A percentile compares a stretch with the other conserved stretches of the same genome.
phyloP scores from a whole-genome alignment of 495 filamentous ascomycete genomes.

The Cenococcum geophilum region DNA sequence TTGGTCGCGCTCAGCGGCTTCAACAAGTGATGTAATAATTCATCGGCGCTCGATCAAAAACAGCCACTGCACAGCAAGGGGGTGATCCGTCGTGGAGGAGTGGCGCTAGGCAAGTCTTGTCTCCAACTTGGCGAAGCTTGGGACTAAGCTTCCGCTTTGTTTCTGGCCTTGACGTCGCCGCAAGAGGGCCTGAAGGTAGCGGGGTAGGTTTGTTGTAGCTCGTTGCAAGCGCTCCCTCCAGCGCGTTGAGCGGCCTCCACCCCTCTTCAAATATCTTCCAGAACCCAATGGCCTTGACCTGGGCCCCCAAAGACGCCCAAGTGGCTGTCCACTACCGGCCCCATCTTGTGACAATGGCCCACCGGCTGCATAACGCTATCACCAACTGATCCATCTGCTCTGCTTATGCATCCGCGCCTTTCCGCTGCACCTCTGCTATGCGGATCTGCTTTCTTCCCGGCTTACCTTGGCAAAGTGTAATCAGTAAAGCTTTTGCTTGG shows the following conservation, averaged over 20 bases:
- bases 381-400: background rate
- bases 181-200: background rate
- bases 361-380: background rate
- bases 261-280: background rate
- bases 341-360: background rate
- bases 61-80: background rate
- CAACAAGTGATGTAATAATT: background rate
- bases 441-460: background rate
- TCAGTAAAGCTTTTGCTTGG: background rate
- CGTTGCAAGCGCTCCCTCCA: background rate
- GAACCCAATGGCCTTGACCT: background rate
- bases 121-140: background rate
- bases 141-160: background rate
- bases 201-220: too few relatives aligned
- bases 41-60: background rate
- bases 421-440: constrained; percentile 8
- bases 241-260: background rate
- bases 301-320: too few relatives aligned
- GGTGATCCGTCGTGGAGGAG: background rate
- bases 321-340: background rate
- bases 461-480: constrained; percentile 10
- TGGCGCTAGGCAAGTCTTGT: background rate
- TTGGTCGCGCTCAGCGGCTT: background rate
- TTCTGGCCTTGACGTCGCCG: background rate
- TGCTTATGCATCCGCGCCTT: constrained; percentile 23